Evolutionary conservation across 2,329 filamentous ascomycete species (phyloP), one percentile per base, ranked within the genome.

Genomic region (Pleurostoma richardsiae): DNA sequence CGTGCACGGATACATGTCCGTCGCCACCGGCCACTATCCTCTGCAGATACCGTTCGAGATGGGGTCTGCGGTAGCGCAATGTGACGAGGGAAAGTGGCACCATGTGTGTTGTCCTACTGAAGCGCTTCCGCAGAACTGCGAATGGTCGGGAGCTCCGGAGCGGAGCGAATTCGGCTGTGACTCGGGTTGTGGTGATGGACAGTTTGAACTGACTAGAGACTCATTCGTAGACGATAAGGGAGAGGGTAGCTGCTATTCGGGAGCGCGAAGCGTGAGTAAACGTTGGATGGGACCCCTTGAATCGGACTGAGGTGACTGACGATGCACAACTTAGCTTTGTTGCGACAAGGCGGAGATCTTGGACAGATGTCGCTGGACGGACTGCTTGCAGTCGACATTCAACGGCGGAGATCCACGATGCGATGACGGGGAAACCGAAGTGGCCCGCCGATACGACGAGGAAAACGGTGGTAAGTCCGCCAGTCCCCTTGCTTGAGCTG

Each of bases 31-130:
- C 10, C 51, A 54, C 30, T 36, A 43, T 8, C 49, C 52, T 3
- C 28, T 10, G 4, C 52, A 54, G 44, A 40, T 28, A n/a, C 19
- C 19, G 19, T 19, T 19, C 19, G 27, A n/a, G 11, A 33, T 41
- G 5, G 5, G 10, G 4, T 10, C 19, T 19, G 6, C 38, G 11
- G 8, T 42, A 27, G 50, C 47, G 2, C 44, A 47, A 4, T 61
- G 56, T 40, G 27, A 44, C 3, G 49, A 56, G 42, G 56, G 59
- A 4, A 55, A 47, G 49, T 61, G 44, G 26, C 58, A 54, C 7
- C 49, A 59, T 43, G 56, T 63, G 30, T 63, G 59, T 51, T 63
- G 56, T 41, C 61, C 59, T 3, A 55, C 39, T n/a, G 51, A 54
- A 5, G 39, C 49, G 2, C 57, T 62, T 54, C 59, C 59, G 0